phyloP scores from a whole-genome alignment of 179 eudicot genomes.

The Beta lomatogona region DNA sequence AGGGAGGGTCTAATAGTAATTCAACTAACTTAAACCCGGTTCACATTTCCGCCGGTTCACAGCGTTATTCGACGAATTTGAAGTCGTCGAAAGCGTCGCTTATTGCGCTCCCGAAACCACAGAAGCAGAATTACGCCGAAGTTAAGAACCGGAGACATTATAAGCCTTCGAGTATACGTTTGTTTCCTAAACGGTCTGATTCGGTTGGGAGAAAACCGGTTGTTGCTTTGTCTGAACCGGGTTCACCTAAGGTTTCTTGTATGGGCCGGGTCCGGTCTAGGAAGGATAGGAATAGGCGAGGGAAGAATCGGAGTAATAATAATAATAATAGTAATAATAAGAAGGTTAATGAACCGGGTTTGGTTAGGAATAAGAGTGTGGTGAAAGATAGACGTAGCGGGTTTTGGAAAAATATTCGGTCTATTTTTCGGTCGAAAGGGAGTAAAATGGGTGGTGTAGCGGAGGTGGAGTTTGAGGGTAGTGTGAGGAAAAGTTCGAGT shows the following conservation, averaged over 20 bases:
- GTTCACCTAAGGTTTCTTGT: conserved; percentile 89
- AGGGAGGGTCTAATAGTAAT: conserved; percentile 35
- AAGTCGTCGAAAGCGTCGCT: conserved; percentile 59
- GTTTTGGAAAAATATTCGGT: conserved; percentile 39
- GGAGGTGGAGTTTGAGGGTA: conserved; percentile 22
- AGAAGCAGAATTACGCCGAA: conserved; percentile 51
- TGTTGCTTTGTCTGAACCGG: conserved; percentile 50
- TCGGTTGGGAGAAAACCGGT: conserved; percentile 38
- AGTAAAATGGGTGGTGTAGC: conserved; percentile 17
- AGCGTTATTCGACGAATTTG: conserved; percentile 38
- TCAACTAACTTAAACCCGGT: conserved; percentile 1
- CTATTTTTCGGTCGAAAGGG: conserved; percentile 40
- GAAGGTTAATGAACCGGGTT: conserved; percentile 20
- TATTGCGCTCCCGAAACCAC: conserved; percentile 67
- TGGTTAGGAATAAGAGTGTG: conserved; percentile 9
- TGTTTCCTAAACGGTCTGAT: conserved; percentile 62
- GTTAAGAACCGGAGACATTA: conserved; percentile 36
- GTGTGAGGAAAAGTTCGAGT: conserved; percentile 22
- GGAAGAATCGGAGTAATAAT: conserved; percentile 16
- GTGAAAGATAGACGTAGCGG: conserved; percentile 33
- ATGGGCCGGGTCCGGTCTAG: conserved; percentile 81
- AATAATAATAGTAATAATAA: too few relatives aligned
- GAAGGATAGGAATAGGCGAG: conserved; percentile 46
- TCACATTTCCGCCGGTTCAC: conserved; percentile 32
- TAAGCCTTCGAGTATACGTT: conserved; percentile 38